These are phyloP conservation scores for Ascochyta rabiei DNA, from an alignment of 2,329 filamentous ascomycete species.

Conservation along the genomic window DNA sequence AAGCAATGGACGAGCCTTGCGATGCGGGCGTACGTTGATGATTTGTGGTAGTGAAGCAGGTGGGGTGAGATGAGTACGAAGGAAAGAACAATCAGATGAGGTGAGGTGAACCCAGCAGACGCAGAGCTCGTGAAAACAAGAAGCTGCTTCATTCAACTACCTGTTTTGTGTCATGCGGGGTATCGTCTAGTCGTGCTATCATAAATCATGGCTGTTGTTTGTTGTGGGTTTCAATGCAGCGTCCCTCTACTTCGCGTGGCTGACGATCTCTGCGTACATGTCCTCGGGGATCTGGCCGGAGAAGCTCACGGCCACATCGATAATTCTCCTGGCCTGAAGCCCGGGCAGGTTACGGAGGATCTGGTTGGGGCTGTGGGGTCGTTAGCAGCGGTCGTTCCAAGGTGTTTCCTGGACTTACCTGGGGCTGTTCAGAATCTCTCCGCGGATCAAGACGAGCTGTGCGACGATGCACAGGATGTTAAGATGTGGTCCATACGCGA, in stretches of 20 bases:
- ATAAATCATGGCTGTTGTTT: conserved; percentile 3
- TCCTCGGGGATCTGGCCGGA: conserved; percentile 89
- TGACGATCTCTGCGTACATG: conserved; percentile 86
- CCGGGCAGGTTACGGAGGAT: conserved; percentile 86
- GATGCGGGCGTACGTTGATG: no score
- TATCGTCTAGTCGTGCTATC: conserved; percentile 17
- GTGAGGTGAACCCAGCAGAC: not conserved
- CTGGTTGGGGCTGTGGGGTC: conserved; percentile 78
- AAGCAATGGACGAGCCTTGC: not conserved
- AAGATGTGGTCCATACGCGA: conserved; percentile 92
- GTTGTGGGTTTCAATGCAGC: not conserved
- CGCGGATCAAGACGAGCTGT: conserved; percentile 86
- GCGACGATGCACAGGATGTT: conserved; percentile 97
- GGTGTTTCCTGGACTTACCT: conserved; percentile 63
- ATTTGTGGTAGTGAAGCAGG: not conserved
- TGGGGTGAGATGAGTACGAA: not conserved
- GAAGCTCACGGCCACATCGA: conserved; percentile 82
- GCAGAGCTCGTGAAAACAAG: not conserved
- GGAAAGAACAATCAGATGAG: not conserved
- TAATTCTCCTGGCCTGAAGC: conserved; percentile 82
- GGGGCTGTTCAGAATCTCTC: conserved; percentile 79
- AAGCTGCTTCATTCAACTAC: not conserved
- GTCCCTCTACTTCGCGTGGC: conserved; percentile 71
- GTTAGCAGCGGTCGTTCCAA: not conserved
- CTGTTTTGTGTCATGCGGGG: not conserved